Evolutionary conservation across 805 yeast species (phyloP), one percentile per base, ranked within the genome.

Genomic region (Zygosaccharomyces rouxii): DNA sequence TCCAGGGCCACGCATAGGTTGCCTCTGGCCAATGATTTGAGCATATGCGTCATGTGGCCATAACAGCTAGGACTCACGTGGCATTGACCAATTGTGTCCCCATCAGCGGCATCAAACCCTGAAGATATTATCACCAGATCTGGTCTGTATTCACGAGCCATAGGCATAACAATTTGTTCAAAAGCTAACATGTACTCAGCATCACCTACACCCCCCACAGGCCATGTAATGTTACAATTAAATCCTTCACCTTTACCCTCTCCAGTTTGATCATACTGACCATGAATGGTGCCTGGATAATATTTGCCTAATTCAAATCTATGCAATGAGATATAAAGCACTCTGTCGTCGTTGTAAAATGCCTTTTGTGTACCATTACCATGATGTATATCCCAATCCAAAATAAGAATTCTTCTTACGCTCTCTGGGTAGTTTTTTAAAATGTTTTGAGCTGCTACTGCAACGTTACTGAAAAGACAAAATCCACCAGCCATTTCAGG

Each of bases 371-470:
- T 94, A 35, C 99, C 99, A 67, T 94, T 94, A 22, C 99, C 99
- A 67, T 94, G 99, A 68, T 94, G 99, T 42, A 94, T 89, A 68
- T 94, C 99, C 99, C 99, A 94, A 67, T 94, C 99, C 19, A 90
- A 62, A 50, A 94, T 83, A 49, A 89, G 80, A 35, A 94, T 87
- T 57, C 79, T 79, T 53, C 95, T 75, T 5, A 92, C 95, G 22
- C 88, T 78, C 59, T 92, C 97, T 0, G 97, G 96, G 66, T 89
- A 92, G 48, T 78, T 75, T 56, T 82, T 82, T 49, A 94, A 70
- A 54, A 90, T 84, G 50, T 84, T 81, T 60, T 86, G 86, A 14
- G 97, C 96, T 2, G 99, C 98, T 16, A 94, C 97, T 0, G 98
- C 97, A 21, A 94, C 99, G 62, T 94, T 94, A 52, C 95, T 86